Evolutionary conservation across 176 grass and related monocot species (phyloP), one percentile per base, ranked within the genome.

Genomic region (Triticum urartu): DNA sequence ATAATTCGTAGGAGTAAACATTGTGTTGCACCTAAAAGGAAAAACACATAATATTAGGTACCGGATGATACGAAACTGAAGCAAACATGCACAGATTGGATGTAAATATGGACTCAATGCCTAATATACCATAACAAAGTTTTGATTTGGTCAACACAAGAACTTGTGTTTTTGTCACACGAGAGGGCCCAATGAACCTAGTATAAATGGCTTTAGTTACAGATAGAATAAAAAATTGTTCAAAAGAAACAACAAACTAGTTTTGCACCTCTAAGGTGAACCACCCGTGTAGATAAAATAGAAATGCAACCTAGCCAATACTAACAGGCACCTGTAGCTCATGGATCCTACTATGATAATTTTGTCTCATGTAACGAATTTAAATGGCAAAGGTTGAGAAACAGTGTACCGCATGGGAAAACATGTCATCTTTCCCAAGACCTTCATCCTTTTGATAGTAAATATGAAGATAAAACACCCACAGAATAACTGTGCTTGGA

Each of bases 401-500:
- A 83, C 64, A 89, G 79, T 89, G 77, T 99, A 99, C 97, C 94
- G 92, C 94, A 87, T 96, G 64, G 22, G 89, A 89, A 88, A 99
- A 96, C 92, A 96, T 96, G 81, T 99, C 97, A 85, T 99, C 97
- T 80, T 96, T 96, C 40, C 92, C 94, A 75, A 96, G 88, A 78
- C 87, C 89, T 81, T 90, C 95, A 85, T 94, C 89, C 81, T 99
- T 99, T 83, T 87, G 87, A 78, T 96, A 96, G 79, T 96, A 96
- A 89, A 96, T 91, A 80, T 96, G 92, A 77, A 99, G 92, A 93
- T 99, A 99, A 84, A 99, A 88, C 71, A 99, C 85, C 97, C 97
- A 99, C 73, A 96, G 76, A 48, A 89, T 81, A 68, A 86, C 87
- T 68, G 89, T 94, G 75, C 88, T 92, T 86, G 94, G 97, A 86